These are phyloP conservation scores for Penicillium maclennaniae DNA, from an alignment of 495 filamentous ascomycete genomes.

Conservation along the genomic window DNA sequence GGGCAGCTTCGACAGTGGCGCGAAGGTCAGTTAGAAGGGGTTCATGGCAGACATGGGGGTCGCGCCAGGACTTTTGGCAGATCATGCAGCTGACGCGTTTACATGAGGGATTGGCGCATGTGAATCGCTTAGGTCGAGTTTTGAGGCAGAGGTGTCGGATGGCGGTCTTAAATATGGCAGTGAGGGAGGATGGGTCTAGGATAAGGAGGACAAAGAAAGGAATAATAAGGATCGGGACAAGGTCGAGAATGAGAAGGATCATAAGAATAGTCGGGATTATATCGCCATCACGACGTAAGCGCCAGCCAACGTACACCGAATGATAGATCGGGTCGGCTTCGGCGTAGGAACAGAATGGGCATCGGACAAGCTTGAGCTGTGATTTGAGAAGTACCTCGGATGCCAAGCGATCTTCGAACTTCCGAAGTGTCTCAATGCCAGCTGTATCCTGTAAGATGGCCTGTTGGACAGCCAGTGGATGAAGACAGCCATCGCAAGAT, in stretches of 20 bases:
- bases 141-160: slow-evolving; percentile 61
- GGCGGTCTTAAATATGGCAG: slow-evolving; percentile 46
- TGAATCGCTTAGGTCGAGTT: slow-evolving; percentile 65
- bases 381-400: slow-evolving; percentile 68
- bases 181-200: slow-evolving; percentile 34
- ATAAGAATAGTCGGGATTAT: slow-evolving; percentile 32
- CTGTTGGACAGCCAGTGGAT: slow-evolving; percentile 60
- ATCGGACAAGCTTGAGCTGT: slow-evolving; percentile 70
- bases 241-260: slow-evolving; percentile 39
- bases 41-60: slow-evolving; percentile 65
- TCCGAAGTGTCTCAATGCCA: slow-evolving; percentile 63
- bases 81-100: slow-evolving; percentile 68
- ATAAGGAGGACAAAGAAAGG: slow-evolving; percentile 45
- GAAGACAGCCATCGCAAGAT: slow-evolving; percentile 69
- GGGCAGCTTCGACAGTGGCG: slow-evolving; percentile 82
- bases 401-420: slow-evolving; percentile 72
- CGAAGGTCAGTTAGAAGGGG: slow-evolving; percentile 66
- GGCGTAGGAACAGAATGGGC: slow-evolving; percentile 88
- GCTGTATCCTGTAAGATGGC: slow-evolving; percentile 65
- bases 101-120: slow-evolving; percentile 66
- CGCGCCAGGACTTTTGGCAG: slow-evolving; percentile 62
- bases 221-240: slow-evolving; percentile 51
- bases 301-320: slow-evolving; percentile 41
- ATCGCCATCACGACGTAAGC: slow-evolving; percentile 49
- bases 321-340: slow-evolving; percentile 79